Evolutionary conservation across 2,329 filamentous ascomycete species (phyloP).

Genomic region (Gnomoniopsis sp.): DNA sequence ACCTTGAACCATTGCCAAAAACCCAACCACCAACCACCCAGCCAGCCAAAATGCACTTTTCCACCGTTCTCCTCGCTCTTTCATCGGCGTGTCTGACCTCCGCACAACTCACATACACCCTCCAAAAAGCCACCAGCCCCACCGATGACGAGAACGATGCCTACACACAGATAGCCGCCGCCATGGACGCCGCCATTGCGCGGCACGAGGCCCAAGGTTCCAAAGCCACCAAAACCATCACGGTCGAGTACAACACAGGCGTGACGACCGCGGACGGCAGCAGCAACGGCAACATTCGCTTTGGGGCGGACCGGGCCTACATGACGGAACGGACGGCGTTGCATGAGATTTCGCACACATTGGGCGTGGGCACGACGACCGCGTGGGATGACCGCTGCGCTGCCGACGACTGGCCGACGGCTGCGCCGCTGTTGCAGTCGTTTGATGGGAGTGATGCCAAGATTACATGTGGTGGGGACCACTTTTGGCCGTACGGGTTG

Average conservation of each 20-base stretch:
- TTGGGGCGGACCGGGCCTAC: constrained; percentile 41
- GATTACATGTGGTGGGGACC: constrained; percentile 37
- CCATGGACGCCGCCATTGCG: constrained; percentile 37
- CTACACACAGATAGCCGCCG: constrained; percentile 39
- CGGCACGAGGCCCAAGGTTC: constrained; percentile 34
- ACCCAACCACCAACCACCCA: background rate
- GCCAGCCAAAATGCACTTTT: constrained; percentile 4
- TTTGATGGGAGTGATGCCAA: constrained; percentile 36
- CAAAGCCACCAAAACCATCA: constrained; percentile 34
- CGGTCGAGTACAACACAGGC: constrained; percentile 38
- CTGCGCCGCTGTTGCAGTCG: constrained; percentile 34
- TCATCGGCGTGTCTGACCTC: constrained; percentile 28
- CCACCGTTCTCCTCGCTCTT: constrained; percentile 27
- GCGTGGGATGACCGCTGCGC: constrained; percentile 36
- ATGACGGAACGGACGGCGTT: constrained; percentile 47
- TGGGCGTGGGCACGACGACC: constrained; percentile 42
- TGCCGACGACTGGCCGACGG: constrained; percentile 38
- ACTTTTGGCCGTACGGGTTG: constrained; percentile 40
- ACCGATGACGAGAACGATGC: constrained; percentile 39
- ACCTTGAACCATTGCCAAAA: too few relatives aligned
- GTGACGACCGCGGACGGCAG: constrained; percentile 44
- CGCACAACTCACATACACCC: constrained; percentile 35
- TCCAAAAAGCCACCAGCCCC: constrained; percentile 36
- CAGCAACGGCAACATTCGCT: constrained; percentile 43
- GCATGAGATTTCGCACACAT: constrained; percentile 46